Base-by-base conservation (phyloP, 345 rosid genomes). In the Populus alba region DNA sequence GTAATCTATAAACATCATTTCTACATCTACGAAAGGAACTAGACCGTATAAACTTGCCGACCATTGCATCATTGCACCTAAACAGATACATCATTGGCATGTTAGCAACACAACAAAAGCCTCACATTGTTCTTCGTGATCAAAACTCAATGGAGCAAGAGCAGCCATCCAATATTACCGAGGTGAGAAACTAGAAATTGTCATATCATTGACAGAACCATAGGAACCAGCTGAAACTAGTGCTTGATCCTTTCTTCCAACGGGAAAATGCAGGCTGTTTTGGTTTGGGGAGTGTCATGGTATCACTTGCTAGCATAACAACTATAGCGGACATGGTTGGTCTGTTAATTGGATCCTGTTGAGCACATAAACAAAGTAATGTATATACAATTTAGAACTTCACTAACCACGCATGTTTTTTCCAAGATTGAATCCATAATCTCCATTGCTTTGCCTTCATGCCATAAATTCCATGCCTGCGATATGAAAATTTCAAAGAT, bases 391-490 rank as follows among this genome's bases (percentile, higher is more conserved):
- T 71, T 78, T 53, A 61, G 63, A 5, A 76, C 68, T 41, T 81
- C 77, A 35, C 6, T 37, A 45, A 27, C 57, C 6, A 76, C 66
- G 43, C 51, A 71, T 8, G 74, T 25, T 7, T 10, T 57, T 7
- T 7, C 25, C 23, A 81, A 37, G 27, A 6, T 39, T 0, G 76
- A 71, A 59, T 82, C 81, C 11, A 81, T 8, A 4, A 70, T 1
- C 13, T 49, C n/a, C 55, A 49, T 11, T 0, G 70, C 15, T 4
- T 45, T 77, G 12, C 83, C 81, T 29, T 41, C 17, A 6, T 45
- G 82, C 83, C 85, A 85, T n/a, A 31, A 55, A 45, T 47, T 72
- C 88, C 86, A 85, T n/a, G 78, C 81, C 86, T 83, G 70, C 29
- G 37, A 33, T 33, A 68, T 13, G 51, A 47, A 16, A 15, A 47